A percentile compares a stretch with the other conserved stretches of the same genome.
These are phyloP conservation scores for Penicillium cinerascens DNA, from an alignment of 495 filamentous ascomycete species.

Conservation along the genomic window DNA sequence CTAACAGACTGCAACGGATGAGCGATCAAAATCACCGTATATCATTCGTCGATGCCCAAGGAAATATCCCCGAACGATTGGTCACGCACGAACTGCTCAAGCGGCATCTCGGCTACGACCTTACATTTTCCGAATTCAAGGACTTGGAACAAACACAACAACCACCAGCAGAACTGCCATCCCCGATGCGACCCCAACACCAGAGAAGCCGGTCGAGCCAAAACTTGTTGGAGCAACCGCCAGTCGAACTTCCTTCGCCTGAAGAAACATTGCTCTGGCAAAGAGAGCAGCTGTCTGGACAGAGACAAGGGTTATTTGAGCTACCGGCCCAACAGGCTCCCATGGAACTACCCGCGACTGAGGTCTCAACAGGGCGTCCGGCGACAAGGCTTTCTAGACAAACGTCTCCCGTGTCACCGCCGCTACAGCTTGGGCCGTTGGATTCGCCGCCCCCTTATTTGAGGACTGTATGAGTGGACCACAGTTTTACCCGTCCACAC, in stretches of 20 bases:
- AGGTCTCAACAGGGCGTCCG: background rate
- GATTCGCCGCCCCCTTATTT: background rate
- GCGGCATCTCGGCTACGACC: conserved; percentile 42
- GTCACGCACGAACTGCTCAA: conserved; percentile 49
- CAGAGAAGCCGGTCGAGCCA: background rate
- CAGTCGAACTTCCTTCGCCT: background rate
- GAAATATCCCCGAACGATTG: conserved; percentile 43
- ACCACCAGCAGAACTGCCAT: background rate
- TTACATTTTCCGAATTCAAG: conserved; percentile 42
- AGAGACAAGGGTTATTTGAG: background rate
- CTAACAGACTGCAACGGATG: conserved; percentile 45
- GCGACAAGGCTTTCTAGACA: background rate
- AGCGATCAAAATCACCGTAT: conserved; percentile 46
- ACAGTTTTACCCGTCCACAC: too few species aligned
- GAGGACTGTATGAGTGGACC: background rate
- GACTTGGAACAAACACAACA: conserved; percentile 6
- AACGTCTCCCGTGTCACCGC: background rate
- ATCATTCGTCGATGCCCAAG: conserved; percentile 48
- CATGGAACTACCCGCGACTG: background rate
- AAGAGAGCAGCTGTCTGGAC: background rate
- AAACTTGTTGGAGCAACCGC: conserved; percentile 1
- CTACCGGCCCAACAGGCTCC: background rate
- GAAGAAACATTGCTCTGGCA: background rate
- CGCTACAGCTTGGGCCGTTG: background rate
- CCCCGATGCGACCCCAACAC: background rate